These are phyloP conservation scores for Tricholoma sp. DNA, from an alignment of 768 basidiomycete species.

Conservation along the genomic window DNA sequence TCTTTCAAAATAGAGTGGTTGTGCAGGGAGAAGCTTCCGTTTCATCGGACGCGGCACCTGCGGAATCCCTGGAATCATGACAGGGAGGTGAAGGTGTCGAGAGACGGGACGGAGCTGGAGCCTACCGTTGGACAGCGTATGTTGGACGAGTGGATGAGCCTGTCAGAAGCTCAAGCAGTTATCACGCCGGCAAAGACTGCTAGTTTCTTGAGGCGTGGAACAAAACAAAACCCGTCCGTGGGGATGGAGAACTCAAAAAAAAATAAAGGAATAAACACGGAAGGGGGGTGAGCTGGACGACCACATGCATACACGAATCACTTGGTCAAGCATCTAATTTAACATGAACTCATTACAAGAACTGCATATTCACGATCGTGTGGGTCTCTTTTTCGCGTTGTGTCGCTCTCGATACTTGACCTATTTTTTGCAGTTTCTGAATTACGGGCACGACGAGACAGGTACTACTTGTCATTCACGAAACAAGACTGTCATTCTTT, in stretches of 20 bases:
- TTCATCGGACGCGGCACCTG: conserved; percentile 70
- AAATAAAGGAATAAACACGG: background rate
- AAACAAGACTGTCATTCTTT: conserved; percentile 40
- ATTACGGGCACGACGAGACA: conserved; percentile 25
- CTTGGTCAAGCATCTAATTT: conserved; percentile 8
- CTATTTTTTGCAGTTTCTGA: background rate
- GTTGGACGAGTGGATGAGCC: conserved; percentile 62
- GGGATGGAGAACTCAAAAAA: background rate
- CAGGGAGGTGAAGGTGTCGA: conserved; percentile 72
- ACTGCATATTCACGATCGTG: conserved; percentile 17
- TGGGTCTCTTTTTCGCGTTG: conserved; percentile 4
- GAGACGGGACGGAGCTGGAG: conserved; percentile 92
- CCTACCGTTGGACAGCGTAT: conserved; percentile 65
- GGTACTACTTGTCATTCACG: conserved; percentile 46
- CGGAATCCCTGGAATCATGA: conserved; percentile 94
- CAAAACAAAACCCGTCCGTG: conserved; percentile 2
- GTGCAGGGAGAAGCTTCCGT: conserved; percentile 64
- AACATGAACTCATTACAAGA: conserved; percentile 11
- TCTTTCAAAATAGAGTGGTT: conserved; percentile 85
- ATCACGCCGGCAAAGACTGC: background rate
- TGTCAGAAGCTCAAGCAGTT: conserved; percentile 17
- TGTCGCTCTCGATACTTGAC: background rate
- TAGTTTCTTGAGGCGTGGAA: conserved; percentile 4
- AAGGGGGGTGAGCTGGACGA: conserved; percentile 7
- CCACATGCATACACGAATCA: conserved; percentile 24